Evolutionary conservation across 78 protist species (phyloP).

Genomic region (Salpingoeca rosetta): DNA sequence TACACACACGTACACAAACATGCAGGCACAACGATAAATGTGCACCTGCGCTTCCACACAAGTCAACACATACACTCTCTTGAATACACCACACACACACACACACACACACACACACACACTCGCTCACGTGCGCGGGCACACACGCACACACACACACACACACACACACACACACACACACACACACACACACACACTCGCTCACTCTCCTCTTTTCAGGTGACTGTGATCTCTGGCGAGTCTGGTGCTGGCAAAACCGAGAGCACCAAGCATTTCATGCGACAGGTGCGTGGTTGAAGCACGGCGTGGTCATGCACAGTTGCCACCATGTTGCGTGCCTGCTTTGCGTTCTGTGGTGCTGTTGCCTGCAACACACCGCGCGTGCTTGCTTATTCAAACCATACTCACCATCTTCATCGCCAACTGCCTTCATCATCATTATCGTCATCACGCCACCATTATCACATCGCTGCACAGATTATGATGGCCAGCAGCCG

Average conservation of each 20-base stretch:
- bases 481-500: not conserved
- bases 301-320: slow-evolving; percentile 2
- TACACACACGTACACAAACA: no score
- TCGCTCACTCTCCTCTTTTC: not conserved
- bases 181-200: not conserved
- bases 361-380: no score
- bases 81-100: no score
- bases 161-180: not conserved
- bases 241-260: slow-evolving; percentile 72
- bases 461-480: not conserved
- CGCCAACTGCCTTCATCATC: not conserved
- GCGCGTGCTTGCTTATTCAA: no score
- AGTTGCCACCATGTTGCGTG: not conserved
- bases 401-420: not conserved
- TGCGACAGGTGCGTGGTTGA: slow-evolving; percentile 22
- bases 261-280: slow-evolving; percentile 26
- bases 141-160: no score
- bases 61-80: no score
- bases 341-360: not conserved
- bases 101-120: no score
- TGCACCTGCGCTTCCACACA: no score
- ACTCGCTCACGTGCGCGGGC: no score
- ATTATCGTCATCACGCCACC: not conserved
- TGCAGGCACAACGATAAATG: no score
- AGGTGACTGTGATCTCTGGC: slow-evolving; percentile 47